Conservation (phyloP, 345 rosid species). For the Cardiospermum halicacabum region DNA sequence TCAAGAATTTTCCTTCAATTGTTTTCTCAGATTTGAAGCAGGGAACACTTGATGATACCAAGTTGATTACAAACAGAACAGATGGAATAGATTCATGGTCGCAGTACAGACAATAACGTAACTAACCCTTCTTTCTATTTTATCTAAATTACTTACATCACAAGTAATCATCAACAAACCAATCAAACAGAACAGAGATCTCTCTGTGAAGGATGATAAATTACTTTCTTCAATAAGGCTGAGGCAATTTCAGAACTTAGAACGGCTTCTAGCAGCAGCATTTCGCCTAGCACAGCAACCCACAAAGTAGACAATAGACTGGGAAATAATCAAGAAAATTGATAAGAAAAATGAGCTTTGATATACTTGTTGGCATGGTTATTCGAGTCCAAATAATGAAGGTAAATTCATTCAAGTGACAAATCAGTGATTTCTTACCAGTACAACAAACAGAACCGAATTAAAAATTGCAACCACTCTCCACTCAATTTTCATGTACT, state of each 20-base stretch:
- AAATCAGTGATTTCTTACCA: slow-evolving; percentile 47
- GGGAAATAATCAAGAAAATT: slow-evolving; percentile 12
- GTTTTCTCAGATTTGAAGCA: no score
- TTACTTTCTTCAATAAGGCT: neutral
- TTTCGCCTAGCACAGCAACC: slow-evolving; percentile 95
- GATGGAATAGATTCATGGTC: no score
- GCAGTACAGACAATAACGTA: neutral
- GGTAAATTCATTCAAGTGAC: neutral
- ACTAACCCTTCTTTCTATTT: neutral
- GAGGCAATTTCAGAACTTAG: slow-evolving; percentile 41
- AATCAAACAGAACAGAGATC: neutral
- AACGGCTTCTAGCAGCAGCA: slow-evolving; percentile 36
- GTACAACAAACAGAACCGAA: slow-evolving; percentile 53
- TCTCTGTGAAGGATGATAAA: neutral
- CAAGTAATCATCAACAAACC: neutral
- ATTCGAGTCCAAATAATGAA: neutral
- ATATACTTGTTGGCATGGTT: neutral
- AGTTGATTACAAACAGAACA: no score
- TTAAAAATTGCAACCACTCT: slow-evolving; percentile 83
- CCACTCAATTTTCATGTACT: slow-evolving; percentile 93
- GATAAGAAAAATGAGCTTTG: neutral
- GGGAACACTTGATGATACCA: no score
- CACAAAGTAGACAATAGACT: slow-evolving; percentile 75
- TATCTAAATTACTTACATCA: neutral
- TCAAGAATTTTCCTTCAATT: no score